phyloP scores from a whole-genome alignment of 192 early-diverging fungal genomes.

The Lunasporangiospora selenospora region DNA sequence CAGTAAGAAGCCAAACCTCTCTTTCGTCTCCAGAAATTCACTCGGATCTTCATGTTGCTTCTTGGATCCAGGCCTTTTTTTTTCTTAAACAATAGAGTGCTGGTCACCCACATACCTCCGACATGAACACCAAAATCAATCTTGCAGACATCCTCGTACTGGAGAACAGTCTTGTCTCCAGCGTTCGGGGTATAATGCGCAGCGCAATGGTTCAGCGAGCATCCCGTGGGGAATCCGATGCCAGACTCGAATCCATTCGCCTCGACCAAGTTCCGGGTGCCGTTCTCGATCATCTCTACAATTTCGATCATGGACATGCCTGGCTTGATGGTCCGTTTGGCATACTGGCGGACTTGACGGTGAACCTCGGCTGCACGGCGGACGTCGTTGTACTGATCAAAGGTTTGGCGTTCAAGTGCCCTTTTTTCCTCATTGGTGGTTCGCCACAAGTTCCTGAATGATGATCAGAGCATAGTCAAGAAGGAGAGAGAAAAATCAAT shows the following conservation, averaged over 20 bases:
- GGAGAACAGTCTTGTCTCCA: slow-evolving; percentile 91
- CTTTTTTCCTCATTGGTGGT: slow-evolving; percentile 95
- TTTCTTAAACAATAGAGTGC: neutral
- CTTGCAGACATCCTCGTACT: slow-evolving; percentile 94
- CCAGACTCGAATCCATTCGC: slow-evolving; percentile 86
- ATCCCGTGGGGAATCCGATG: slow-evolving; percentile 96
- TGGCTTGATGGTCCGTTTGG: slow-evolving; percentile 82
- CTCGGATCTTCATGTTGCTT: no score
- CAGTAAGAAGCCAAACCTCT: no score
- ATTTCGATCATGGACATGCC: slow-evolving; percentile 97
- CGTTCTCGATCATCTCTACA: slow-evolving; percentile 93
- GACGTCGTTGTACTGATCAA: slow-evolving; percentile 81
- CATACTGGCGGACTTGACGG: slow-evolving; percentile 87
- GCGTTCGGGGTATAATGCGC: slow-evolving; percentile 98
- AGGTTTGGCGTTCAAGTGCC: slow-evolving; percentile 73
- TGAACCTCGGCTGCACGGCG: slow-evolving; percentile 95
- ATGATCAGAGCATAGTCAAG: neutral
- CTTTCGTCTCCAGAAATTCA: no score
- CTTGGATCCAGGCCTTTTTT: no score
- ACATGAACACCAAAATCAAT: slow-evolving; percentile 97
- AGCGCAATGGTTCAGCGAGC: slow-evolving; percentile 93
- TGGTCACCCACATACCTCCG: slow-evolving; percentile 61
- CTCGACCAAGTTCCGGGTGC: slow-evolving; percentile 86
- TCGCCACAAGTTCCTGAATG: slow-evolving; percentile 78
- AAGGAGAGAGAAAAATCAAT: no score